phyloP scores from a whole-genome alignment of 2,329 filamentous ascomycete species.

The Ophiostoma perfectum region DNA sequence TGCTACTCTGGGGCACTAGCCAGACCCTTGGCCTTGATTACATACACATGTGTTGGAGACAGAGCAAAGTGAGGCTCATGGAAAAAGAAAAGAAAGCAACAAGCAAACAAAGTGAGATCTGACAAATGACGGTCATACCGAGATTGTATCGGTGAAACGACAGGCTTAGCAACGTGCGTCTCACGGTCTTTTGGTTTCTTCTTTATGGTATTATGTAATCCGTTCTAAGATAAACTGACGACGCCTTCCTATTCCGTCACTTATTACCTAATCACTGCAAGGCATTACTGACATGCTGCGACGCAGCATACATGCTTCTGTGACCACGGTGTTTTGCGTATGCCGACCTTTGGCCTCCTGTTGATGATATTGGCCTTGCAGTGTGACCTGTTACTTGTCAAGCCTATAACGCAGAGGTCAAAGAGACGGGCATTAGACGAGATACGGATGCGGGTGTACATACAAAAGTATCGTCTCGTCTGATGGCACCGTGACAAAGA shows the following conservation, averaged over 20 bases:
- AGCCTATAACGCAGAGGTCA: neutral
- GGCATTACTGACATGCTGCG: neutral
- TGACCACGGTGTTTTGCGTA: too few relatives aligned
- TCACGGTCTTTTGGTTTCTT: neutral
- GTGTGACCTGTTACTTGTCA: neutral
- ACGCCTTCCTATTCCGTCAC: neutral
- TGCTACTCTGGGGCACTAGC: neutral
- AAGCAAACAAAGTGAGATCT: neutral
- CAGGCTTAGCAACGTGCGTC: neutral
- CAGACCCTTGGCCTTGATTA: neutral
- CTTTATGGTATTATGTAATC: neutral
- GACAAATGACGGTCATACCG: neutral
- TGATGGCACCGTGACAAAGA: neutral
- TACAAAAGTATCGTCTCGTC: neutral
- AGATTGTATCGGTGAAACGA: too few relatives aligned
- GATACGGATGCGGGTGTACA: neutral
- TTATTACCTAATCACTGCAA: neutral
- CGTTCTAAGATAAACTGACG: neutral
- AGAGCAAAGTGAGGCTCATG: neutral
- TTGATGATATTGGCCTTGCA: neutral
- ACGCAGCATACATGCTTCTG: neutral
- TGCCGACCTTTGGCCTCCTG: too few relatives aligned
- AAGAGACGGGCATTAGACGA: neutral
- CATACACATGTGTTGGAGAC: neutral
- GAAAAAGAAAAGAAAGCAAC: neutral